Conservation (phyloP, 2,329 filamentous ascomycete species). For the Trichoderma sp. region DNA sequence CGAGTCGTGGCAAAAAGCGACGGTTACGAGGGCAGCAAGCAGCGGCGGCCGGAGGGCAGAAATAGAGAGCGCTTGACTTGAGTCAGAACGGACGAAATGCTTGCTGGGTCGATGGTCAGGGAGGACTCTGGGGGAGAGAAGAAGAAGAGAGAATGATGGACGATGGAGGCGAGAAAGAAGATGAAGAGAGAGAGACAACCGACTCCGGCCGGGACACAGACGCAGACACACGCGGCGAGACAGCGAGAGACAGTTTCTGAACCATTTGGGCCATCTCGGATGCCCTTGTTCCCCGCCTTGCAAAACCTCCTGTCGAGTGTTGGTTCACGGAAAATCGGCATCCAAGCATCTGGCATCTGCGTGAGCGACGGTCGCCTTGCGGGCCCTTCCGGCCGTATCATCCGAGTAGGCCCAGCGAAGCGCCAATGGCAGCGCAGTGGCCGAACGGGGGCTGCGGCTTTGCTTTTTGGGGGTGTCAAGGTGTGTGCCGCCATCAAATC, state of each 20-base stretch:
- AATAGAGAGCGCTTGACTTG: constrained; percentile 3
- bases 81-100: background rate
- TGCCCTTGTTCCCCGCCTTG: constrained; percentile 14
- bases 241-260: background rate
- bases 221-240: background rate
- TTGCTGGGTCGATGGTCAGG: background rate
- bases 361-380: constrained; percentile 19
- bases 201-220: background rate
- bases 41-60: background rate
- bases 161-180: background rate
- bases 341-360: constrained; percentile 19
- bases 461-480: background rate
- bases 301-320: background rate
- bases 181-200: background rate
- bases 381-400: constrained; percentile 22
- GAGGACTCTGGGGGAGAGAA: too few relatives aligned
- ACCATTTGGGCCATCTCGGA: background rate
- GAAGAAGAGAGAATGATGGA: background rate
- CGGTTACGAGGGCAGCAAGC: background rate
- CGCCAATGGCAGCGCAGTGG: constrained; percentile 8
- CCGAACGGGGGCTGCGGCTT: background rate
- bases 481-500: background rate
- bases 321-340: constrained; percentile 22
- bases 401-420: constrained; percentile 11
- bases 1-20: background rate